A percentile compares a stretch with the other conserved stretches of the same genome.
Conservation (phyloP, 2,329 filamentous ascomycete genomes). For the Fusarium anthophilum region DNA sequence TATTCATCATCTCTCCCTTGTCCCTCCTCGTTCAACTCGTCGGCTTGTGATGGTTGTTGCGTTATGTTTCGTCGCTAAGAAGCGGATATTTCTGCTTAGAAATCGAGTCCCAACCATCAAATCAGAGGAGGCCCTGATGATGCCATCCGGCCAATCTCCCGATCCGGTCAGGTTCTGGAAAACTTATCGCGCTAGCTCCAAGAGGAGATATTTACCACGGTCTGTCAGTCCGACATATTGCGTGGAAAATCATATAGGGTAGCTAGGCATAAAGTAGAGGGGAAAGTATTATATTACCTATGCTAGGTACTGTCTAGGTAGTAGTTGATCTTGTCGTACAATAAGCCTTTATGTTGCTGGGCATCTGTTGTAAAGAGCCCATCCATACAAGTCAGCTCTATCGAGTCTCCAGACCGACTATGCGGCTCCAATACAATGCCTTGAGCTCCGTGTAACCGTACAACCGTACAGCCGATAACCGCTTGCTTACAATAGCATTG, state of each 20-base stretch:
- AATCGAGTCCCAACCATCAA: conserved; percentile 34
- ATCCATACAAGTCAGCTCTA: background rate
- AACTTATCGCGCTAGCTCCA: conserved; percentile 32
- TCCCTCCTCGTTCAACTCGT: background rate
- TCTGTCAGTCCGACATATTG: background rate
- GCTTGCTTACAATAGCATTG: conserved; percentile 23
- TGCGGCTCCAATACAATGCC: background rate
- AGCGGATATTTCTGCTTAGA: conserved; percentile 39
- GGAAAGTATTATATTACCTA: background rate
- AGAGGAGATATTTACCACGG: conserved; percentile 3
- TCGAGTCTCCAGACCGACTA: background rate
- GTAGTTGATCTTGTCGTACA: background rate
- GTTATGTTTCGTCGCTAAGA: conserved; percentile 12
- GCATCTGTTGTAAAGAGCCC: background rate
- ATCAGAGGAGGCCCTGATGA: conserved; percentile 37
- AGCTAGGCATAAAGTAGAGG: background rate
- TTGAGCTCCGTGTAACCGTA: background rate
- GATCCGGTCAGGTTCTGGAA: conserved; percentile 25
- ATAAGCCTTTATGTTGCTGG: background rate
- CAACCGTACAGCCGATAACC: background rate
- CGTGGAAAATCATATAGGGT: conserved; percentile 1
- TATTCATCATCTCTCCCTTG: background rate
- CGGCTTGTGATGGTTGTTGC: conserved; percentile 22
- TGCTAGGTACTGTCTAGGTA: background rate
- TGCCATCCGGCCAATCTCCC: conserved; percentile 37